Conservation (phyloP, 2,329 filamentous ascomycete species). For the Trichoderma asperellum region DNA sequence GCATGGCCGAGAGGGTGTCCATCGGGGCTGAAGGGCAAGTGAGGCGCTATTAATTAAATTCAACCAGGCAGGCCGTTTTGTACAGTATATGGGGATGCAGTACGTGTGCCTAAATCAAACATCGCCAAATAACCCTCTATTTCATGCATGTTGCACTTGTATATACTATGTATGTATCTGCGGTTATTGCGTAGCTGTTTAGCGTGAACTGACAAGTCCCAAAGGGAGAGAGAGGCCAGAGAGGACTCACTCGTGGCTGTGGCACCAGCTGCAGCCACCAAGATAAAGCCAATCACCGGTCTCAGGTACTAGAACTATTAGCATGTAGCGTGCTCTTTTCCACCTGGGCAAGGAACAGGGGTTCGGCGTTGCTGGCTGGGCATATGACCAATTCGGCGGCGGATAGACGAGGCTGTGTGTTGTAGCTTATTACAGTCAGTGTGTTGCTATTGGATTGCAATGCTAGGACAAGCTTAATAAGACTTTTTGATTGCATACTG, state of each 20-base stretch:
- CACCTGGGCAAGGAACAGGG: constrained; percentile 2
- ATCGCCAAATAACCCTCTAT: background rate
- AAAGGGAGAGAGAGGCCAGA: background rate
- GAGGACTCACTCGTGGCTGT: background rate
- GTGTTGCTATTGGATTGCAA: background rate
- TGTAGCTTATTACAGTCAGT: background rate
- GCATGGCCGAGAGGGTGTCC: constrained; percentile 9
- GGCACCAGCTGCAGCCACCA: background rate
- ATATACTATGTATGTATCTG: background rate
- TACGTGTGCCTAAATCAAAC: background rate
- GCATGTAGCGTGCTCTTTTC: background rate
- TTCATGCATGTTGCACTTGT: background rate
- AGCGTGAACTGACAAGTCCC: background rate
- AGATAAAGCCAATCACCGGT: background rate
- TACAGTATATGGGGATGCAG: background rate
- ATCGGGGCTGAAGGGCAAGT: constrained; percentile 19
- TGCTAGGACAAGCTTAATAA: too few species aligned
- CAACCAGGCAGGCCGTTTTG: background rate
- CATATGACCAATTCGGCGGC: constrained; percentile 4
- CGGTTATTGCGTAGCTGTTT: background rate
- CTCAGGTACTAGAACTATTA: background rate
- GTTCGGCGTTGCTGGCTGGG: background rate
- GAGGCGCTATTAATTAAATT: background rate
- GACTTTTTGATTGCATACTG: too few species aligned
- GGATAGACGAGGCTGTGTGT: background rate